These are phyloP conservation scores for Astrothelium macrocarpum DNA, from an alignment of 495 filamentous ascomycete species.

Conservation along the genomic window DNA sequence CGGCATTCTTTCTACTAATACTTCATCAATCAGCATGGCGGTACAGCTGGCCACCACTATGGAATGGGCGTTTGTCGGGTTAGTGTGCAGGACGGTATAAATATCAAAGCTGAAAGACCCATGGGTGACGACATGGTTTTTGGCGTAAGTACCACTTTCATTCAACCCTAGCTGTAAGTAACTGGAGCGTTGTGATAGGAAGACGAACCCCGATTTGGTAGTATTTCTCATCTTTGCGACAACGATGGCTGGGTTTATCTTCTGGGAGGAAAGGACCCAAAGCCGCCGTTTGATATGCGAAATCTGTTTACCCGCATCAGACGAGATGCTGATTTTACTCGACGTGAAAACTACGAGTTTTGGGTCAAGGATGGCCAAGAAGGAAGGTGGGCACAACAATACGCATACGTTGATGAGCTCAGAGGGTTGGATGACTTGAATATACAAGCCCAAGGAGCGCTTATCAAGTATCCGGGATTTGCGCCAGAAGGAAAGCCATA, in stretches of 20 bases:
- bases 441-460: constrained; percentile 12
- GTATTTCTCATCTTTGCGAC: neutral
- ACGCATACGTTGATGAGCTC: constrained; percentile 10
- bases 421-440: constrained; percentile 3
- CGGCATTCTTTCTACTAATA: neutral
- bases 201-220: neutral
- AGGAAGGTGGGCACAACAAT: constrained; percentile 3
- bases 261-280: neutral
- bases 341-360: constrained; percentile 3
- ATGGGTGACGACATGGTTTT: neutral
- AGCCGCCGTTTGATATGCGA: neutral
- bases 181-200: neutral
- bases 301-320: neutral
- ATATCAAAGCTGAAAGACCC: neutral
- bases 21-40: neutral
- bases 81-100: neutral
- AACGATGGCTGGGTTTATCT: constrained; percentile 1
- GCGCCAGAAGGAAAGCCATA: constrained; percentile 12
- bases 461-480: constrained; percentile 6
- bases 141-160: neutral
- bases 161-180: neutral
- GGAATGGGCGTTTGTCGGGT: constrained; percentile 1
- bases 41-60: constrained; percentile 1
- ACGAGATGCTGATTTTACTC: neutral
- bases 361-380: constrained; percentile 2